Evolutionary conservation across 2,329 filamentous ascomycete species (phyloP).

Genomic region (Talaromyces sp.): DNA sequence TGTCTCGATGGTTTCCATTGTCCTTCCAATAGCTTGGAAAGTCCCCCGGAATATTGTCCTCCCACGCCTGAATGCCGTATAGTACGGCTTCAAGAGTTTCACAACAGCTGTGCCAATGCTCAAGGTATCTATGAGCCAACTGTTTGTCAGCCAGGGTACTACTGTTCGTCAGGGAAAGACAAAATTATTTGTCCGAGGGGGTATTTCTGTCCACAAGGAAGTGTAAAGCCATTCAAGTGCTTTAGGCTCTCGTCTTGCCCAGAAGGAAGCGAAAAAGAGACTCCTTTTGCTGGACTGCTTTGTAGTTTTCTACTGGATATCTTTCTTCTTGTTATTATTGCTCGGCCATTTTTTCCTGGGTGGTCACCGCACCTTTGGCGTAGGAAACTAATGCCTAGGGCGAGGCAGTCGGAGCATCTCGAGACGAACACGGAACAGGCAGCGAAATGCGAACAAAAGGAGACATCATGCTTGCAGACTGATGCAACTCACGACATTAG

Average conservation of each 20-base stretch:
- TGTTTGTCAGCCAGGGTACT: neutral
- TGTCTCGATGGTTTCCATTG: too few species aligned
- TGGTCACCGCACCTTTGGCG: too few species aligned
- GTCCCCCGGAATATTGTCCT: constrained; percentile 5
- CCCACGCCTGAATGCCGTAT: neutral
- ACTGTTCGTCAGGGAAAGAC: neutral
- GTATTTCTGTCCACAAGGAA: constrained; percentile 6
- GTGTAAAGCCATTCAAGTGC: neutral
- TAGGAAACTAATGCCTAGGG: too few species aligned
- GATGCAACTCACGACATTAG: too few species aligned
- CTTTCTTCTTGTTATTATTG: too few species aligned
- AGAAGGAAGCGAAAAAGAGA: neutral
- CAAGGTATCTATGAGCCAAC: neutral
- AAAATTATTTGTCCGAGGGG: neutral
- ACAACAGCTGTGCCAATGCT: neutral
- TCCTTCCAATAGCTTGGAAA: too few species aligned
- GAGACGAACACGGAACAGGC: too few species aligned
- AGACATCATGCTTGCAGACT: too few species aligned
- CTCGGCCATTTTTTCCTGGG: too few species aligned
- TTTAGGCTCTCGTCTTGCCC: neutral
- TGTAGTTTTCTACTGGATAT: too few species aligned
- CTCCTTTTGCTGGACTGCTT: neutral
- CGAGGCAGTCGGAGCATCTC: too few species aligned
- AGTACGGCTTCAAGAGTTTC: neutral
- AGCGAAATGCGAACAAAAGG: too few species aligned